Percentiles rank a stretch among this genome's conserved stretches.
phyloP scores from a whole-genome alignment of 306 rosid species.

The Hippophae rhamnoides region DNA sequence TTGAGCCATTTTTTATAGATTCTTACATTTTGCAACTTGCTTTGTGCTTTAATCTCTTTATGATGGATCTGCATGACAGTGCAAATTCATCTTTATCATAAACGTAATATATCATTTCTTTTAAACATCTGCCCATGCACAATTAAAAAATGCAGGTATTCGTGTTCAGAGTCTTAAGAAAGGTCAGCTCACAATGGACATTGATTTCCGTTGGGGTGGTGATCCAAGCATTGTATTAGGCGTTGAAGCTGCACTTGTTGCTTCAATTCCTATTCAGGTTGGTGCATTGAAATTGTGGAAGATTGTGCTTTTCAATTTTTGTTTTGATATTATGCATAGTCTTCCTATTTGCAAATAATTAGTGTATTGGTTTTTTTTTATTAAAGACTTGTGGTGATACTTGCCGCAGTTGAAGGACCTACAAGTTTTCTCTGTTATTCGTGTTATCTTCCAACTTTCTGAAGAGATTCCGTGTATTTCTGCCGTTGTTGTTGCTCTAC shows the following conservation, averaged over 20 bases:
- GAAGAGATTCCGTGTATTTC: constrained; percentile 97
- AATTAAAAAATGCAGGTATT: constrained; percentile 49
- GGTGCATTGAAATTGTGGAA: constrained; percentile 4
- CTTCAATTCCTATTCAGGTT: constrained; percentile 98
- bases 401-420: constrained; percentile 85
- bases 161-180: constrained; percentile 86
- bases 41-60: too few relatives aligned
- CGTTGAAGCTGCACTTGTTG: constrained; percentile 57
- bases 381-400: constrained; percentile 5
- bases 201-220: constrained; percentile 96
- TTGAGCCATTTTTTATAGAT: too few relatives aligned
- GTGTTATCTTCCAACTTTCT: constrained; percentile 88
- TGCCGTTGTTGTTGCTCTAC: constrained; percentile 94
- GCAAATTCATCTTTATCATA: too few relatives aligned
- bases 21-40: too few relatives aligned
- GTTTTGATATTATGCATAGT: too few relatives aligned
- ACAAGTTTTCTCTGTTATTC: constrained; percentile 77
- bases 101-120: background rate
- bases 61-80: too few relatives aligned
- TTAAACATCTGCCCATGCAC: constrained; percentile 3
- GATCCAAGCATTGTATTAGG: constrained; percentile 81
- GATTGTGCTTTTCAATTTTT: too few relatives aligned
- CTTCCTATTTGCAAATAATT: background rate
- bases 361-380: background rate
- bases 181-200: constrained; percentile 94